Evolutionary conservation across 2,329 filamentous ascomycete species (phyloP).

Genomic region (Nectriaceae sp.): DNA sequence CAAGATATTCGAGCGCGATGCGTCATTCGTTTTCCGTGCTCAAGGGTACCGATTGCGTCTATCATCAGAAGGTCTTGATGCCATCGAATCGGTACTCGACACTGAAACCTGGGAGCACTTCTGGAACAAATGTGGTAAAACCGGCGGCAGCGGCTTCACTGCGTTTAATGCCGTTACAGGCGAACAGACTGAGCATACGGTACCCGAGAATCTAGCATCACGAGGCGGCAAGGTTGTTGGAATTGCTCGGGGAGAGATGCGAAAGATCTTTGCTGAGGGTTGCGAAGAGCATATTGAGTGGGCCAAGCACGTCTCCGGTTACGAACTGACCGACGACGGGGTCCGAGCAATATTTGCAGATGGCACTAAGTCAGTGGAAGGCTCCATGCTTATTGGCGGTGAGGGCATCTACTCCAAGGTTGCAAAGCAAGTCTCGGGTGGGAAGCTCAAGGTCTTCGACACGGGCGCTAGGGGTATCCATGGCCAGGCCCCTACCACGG

Average conservation of each 20-base stretch:
- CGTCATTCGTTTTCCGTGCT: slow-evolving; percentile 52
- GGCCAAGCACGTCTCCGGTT: slow-evolving; percentile 57
- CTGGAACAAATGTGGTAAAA: slow-evolving; percentile 61
- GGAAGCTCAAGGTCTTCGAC: slow-evolving; percentile 62
- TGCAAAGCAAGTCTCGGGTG: slow-evolving; percentile 59
- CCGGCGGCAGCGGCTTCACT: slow-evolving; percentile 55
- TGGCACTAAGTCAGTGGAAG: slow-evolving; percentile 59
- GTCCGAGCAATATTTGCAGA: slow-evolving; percentile 62
- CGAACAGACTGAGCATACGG: slow-evolving; percentile 36
- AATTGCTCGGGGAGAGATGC: slow-evolving; percentile 65
- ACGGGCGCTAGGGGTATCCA: slow-evolving; percentile 65
- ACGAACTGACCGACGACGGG: slow-evolving; percentile 55
- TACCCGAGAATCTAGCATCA: slow-evolving; percentile 43
- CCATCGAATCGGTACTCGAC: slow-evolving; percentile 60
- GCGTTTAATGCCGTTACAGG: slow-evolving; percentile 56
- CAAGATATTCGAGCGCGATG: slow-evolving; percentile 58
- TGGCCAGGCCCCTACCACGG: slow-evolving; percentile 62
- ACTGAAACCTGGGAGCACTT: slow-evolving; percentile 52
- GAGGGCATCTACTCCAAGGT: slow-evolving; percentile 65
- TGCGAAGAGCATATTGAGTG: slow-evolving; percentile 58
- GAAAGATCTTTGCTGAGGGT: slow-evolving; percentile 57
- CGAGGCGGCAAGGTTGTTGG: slow-evolving; percentile 62
- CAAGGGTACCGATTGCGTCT: slow-evolving; percentile 65
- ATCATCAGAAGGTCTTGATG: slow-evolving; percentile 57
- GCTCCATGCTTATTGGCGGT: slow-evolving; percentile 60